Base-by-base conservation (phyloP, 1,284 basidiomycete genomes). In the Puccinia polysora region DNA sequence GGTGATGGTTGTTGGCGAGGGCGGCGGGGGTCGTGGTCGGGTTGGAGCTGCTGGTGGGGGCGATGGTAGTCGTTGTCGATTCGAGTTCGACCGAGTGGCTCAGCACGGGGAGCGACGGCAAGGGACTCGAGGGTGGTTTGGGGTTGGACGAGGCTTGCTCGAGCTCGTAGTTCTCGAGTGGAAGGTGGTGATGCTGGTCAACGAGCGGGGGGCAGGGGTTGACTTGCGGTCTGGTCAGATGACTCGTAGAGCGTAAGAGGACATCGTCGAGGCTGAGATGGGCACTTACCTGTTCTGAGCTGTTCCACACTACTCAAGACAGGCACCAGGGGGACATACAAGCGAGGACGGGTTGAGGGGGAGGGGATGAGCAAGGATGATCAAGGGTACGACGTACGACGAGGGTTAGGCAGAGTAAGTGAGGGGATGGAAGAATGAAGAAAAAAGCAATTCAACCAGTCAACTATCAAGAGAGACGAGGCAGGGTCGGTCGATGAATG, bases 271-370 rank as follows among this genome's bases (percentile, higher is more conserved):
- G 3, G 6, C n/a, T 56, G n/a, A 28, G 12, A 34, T 30, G 2
- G 3, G 53, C 6, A 18, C 10, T 23, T n/a, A 56, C 53, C 53
- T 56, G 53, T 14, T 56, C 53, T 6, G 53, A 6, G 3, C 36
- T 30, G 53, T 30, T 36, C 53, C 53, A 56, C 53, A 56, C 53
- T 56, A n/a, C n/a, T n/a, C n/a, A n/a, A n/a, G n/a, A n/a, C n/a
- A n/a, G n/a, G n/a, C n/a, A n/a, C n/a, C n/a, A n/a, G n/a, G n/a
- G n/a, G n/a, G n/a, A n/a, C n/a, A n/a, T n/a, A n/a, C n/a, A n/a
- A n/a, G n/a, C n/a, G n/a, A n/a, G n/a, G n/a, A n/a, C n/a, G n/a
- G n/a, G n/a, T n/a, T n/a, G n/a, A n/a, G n/a, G n/a, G n/a, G n/a
- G n/a, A n/a, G n/a, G n/a, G n/a, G n/a, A n/a, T n/a, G n/a, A n/a